These are phyloP conservation scores for Cyberlindnera maritima DNA, from an alignment of 805 yeast genomes.

Conservation along the genomic window DNA sequence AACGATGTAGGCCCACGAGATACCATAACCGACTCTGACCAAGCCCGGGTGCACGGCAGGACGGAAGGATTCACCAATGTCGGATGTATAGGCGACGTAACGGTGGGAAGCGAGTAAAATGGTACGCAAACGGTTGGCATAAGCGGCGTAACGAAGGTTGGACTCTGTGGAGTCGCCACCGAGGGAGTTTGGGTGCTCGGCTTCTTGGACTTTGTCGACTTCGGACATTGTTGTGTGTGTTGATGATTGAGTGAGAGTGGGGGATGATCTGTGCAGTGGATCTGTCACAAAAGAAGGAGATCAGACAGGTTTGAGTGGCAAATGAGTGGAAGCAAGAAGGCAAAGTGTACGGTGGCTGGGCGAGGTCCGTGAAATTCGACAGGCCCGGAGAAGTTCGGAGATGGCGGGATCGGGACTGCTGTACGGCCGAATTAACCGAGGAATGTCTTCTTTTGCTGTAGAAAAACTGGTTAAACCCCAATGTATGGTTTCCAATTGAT, in stretches of 20 bases:
- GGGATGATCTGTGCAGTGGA: not conserved
- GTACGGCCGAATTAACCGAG: not conserved
- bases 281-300: too few species aligned
- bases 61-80: constrained; percentile 82
- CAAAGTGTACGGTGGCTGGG: not conserved
- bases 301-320: too few species aligned
- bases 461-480: too few species aligned
- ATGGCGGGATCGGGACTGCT: too few species aligned
- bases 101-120: constrained; percentile 71
- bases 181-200: constrained; percentile 14
- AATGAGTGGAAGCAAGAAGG: too few species aligned
- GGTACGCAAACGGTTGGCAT: constrained; percentile 72
- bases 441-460: not conserved
- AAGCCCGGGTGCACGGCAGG: constrained; percentile 71
- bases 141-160: constrained; percentile 72
- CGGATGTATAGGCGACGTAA: constrained; percentile 84
- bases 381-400: not conserved
- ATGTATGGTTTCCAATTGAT: too few species aligned
- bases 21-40: constrained; percentile 66
- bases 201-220: constrained; percentile 14
- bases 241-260: too few species aligned
- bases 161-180: constrained; percentile 43
- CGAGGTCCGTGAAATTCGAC: not conserved
- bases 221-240: constrained; percentile 5
- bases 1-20: constrained; percentile 72